Conservation (phyloP, 352 stramenopile species). For the Phytopythium kandeliae region DNA sequence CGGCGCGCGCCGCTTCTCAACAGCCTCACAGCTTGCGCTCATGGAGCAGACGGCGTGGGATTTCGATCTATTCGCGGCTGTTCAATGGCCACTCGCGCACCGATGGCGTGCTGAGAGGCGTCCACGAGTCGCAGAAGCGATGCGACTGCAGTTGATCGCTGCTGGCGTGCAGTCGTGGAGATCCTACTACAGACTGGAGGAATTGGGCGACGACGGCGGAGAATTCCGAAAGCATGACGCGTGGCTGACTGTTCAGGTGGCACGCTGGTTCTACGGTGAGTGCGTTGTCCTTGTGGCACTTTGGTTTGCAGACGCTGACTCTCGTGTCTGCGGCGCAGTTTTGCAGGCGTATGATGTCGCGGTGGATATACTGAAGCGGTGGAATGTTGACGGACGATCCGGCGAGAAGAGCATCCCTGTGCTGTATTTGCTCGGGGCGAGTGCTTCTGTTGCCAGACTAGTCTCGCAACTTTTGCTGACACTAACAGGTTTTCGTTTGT, state of each 20-base stretch:
- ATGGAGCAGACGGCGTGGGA: slow-evolving; percentile 63
- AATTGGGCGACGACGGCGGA: slow-evolving; percentile 9
- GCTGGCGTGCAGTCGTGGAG: slow-evolving; percentile 29
- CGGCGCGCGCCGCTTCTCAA: slow-evolving; percentile 35
- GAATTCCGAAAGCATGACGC: background rate
- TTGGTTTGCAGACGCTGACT: background rate
- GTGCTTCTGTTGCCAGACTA: too few relatives aligned
- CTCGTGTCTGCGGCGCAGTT: slow-evolving; percentile 2
- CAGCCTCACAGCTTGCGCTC: slow-evolving; percentile 38
- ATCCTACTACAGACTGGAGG: slow-evolving; percentile 58
- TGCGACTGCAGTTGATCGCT: slow-evolving; percentile 9
- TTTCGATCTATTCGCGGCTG: slow-evolving; percentile 61
- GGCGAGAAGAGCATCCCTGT: slow-evolving; percentile 6
- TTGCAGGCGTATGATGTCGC: slow-evolving; percentile 20
- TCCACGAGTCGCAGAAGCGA: background rate
- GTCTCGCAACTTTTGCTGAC: background rate
- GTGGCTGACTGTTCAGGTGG: slow-evolving; percentile 35
- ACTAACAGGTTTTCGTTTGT: background rate
- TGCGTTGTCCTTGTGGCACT: too few relatives aligned
- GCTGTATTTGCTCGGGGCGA: slow-evolving; percentile 49
- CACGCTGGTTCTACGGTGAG: slow-evolving; percentile 70
- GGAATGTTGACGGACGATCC: slow-evolving; percentile 5
- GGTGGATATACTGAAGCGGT: slow-evolving; percentile 16
- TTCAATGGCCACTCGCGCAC: slow-evolving; percentile 55
- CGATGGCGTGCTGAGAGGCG: slow-evolving; percentile 4